Conservation (phyloP, 495 filamentous ascomycete genomes). For the Neurospora intermedia region DNA sequence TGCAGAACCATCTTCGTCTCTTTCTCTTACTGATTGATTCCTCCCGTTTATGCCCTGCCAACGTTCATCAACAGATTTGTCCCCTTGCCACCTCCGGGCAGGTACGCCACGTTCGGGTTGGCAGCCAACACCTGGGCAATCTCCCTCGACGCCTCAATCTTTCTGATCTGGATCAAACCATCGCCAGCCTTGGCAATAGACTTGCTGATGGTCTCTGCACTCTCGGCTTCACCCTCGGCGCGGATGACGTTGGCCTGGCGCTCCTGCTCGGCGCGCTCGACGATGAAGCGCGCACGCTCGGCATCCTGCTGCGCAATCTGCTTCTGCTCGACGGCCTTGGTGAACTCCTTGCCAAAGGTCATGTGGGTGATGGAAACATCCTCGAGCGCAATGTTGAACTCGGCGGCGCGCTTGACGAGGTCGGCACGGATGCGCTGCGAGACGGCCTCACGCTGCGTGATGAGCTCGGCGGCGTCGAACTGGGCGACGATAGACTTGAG, state of each 20-base stretch:
- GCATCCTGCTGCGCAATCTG: slow-evolving; percentile 99
- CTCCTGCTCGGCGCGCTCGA: slow-evolving; percentile 98
- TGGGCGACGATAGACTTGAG: slow-evolving; percentile 98
- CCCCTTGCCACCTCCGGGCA: slow-evolving; percentile 65
- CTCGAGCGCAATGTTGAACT: slow-evolving; percentile 99
- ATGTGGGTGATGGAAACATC: slow-evolving; percentile 99
- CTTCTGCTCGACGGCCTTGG: slow-evolving; percentile 96
- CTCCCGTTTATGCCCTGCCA: slow-evolving; percentile 24
- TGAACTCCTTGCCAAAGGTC: slow-evolving; percentile 99
- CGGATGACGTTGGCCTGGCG: slow-evolving; percentile 96
- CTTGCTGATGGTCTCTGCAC: slow-evolving; percentile 85
- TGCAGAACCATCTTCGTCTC: neutral
- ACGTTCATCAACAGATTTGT: slow-evolving; percentile 49
- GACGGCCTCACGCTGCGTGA: slow-evolving; percentile 97
- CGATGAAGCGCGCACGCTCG: slow-evolving; percentile 92
- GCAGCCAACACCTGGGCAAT: slow-evolving; percentile 80
- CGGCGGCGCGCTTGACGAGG: slow-evolving; percentile 85
- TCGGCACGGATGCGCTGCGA: slow-evolving; percentile 90
- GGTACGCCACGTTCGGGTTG: slow-evolving; percentile 94
- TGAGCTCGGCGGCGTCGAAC: slow-evolving; percentile 98
- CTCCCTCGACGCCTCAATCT: slow-evolving; percentile 94
- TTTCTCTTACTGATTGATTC: neutral
- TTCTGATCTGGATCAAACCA: slow-evolving; percentile 86
- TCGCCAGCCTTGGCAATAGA: slow-evolving; percentile 87
- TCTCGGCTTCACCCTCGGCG: slow-evolving; percentile 94